Percentiles rank a stretch among this genome's conserved stretches.
phyloP scores from a whole-genome alignment of 257 asterid genomes.

The Asclepias syriaca region DNA sequence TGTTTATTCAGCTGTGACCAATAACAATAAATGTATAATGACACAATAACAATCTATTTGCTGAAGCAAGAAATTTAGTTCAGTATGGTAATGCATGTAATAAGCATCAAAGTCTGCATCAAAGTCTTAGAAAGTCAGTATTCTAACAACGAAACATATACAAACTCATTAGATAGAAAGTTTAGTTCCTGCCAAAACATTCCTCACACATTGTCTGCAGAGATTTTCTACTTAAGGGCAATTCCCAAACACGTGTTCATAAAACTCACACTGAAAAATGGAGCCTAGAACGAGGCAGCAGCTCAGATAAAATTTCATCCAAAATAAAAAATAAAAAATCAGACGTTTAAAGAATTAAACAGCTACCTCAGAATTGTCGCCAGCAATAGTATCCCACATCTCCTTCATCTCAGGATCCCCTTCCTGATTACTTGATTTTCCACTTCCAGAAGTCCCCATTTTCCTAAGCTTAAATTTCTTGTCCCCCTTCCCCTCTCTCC shows the following conservation, averaged over 20 bases:
- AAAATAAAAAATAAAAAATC: background rate
- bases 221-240: background rate
- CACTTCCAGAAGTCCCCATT: conserved; percentile 41
- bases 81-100: background rate
- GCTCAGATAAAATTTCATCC: background rate
- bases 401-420: conserved; percentile 90
- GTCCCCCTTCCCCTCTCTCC: conserved; percentile 43
- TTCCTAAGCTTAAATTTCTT: conserved; percentile 50
- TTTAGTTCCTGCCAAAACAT: background rate
- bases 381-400: conserved; percentile 95
- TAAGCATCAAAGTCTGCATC: background rate
- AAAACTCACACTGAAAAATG: background rate
- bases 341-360: background rate
- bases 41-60: background rate
- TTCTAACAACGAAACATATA: background rate
- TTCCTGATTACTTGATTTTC: conserved; percentile 54
- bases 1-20: background rate
- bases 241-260: background rate
- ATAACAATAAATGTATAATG: background rate
- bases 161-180: background rate
- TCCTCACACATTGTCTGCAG: background rate
- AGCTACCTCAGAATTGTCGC: conserved; percentile 43
- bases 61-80: background rate
- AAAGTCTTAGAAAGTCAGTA: background rate
- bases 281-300: background rate